Evolutionary conservation across 75 land plant genomes (phyloP).

Genomic region (Selaginella moellendorffii): DNA sequence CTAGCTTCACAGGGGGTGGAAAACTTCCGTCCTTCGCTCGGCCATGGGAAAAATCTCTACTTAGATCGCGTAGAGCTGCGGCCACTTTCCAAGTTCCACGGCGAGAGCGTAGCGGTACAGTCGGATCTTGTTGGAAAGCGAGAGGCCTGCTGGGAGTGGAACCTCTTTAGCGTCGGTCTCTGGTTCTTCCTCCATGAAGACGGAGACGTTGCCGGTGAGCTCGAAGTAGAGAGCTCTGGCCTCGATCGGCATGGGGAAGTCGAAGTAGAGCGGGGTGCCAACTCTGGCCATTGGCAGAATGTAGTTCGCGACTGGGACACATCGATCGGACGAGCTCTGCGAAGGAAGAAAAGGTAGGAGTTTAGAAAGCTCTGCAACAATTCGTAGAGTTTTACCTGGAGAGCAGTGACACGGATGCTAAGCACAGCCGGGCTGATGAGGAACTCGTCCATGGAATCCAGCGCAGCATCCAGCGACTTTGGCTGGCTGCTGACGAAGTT

Average conservation of each 20-base stretch:
- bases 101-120: constrained; percentile 72
- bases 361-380: not conserved
- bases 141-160: constrained; percentile 51
- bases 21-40: too few species aligned
- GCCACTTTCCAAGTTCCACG: constrained; percentile 62
- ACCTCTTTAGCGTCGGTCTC: constrained; percentile 29
- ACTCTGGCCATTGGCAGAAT: constrained; percentile 55
- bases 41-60: too few species aligned
- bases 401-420: constrained; percentile 48
- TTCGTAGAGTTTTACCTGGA: constrained; percentile 41
- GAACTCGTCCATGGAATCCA: constrained; percentile 47
- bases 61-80: not conserved
- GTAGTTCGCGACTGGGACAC: constrained; percentile 50
- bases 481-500: constrained; percentile 13
- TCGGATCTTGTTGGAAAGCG: constrained; percentile 61
- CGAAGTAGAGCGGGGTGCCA: constrained; percentile 71
- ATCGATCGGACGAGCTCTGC: too few species aligned
- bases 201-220: constrained; percentile 71
- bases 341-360: too few species aligned
- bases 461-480: constrained; percentile 16
- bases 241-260: constrained; percentile 47
- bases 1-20: too few species aligned
- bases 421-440: constrained; percentile 45
- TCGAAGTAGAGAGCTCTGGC: constrained; percentile 44
- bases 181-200: constrained; percentile 54